These are phyloP conservation scores for Vinca minor DNA, from an alignment of 257 asterid genomes.

Conservation along the genomic window DNA sequence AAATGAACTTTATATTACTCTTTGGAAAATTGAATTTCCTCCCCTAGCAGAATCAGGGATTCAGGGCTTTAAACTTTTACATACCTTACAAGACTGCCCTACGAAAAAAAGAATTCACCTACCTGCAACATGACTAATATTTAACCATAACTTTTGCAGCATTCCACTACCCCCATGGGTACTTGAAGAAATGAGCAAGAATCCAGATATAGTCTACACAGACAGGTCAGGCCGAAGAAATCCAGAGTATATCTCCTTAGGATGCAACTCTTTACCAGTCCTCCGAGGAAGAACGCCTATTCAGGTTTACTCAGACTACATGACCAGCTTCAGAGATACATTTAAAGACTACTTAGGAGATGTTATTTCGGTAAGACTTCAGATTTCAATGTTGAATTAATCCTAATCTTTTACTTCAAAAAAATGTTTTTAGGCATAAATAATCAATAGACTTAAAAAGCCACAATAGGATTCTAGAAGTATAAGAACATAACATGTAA, in stretches of 20 bases:
- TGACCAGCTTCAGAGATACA: conserved; percentile 70
- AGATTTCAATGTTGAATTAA: conserved; percentile 8
- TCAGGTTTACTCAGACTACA: conserved; percentile 78
- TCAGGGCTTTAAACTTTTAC: neutral
- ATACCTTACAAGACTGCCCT: neutral
- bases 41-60: too few relatives aligned
- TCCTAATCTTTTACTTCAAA: neutral
- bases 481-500: too few relatives aligned
- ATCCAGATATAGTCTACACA: conserved; percentile 81
- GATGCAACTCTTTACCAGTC: conserved; percentile 72
- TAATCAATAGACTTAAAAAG: neutral
- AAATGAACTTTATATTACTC: too few relatives aligned
- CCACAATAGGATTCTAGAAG: too few relatives aligned
- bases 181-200: conserved; percentile 83
- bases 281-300: conserved; percentile 89
- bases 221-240: conserved; percentile 79
- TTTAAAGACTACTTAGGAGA: conserved; percentile 60
- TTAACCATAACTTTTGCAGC: conserved; percentile 34
- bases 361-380: conserved; percentile 51
- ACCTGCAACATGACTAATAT: neutral
- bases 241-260: conserved; percentile 85
- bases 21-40: too few relatives aligned
- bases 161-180: conserved; percentile 96
- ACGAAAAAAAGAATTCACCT: neutral
- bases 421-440: neutral